Base-by-base conservation (phyloP, 2,329 filamentous ascomycete genomes). In the Fusarium sp. region DNA sequence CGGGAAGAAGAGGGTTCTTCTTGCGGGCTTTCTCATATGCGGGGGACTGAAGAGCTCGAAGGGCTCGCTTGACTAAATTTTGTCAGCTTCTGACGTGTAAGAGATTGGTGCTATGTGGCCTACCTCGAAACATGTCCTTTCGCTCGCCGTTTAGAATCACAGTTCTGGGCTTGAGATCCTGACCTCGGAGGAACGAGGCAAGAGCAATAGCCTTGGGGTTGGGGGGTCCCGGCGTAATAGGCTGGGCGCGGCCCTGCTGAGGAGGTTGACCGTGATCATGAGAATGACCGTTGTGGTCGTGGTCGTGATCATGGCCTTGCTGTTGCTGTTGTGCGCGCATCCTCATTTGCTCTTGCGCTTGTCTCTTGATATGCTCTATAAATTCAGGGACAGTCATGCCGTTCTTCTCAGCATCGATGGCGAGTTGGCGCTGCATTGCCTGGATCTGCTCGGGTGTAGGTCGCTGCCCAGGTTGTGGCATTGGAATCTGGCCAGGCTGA, bases 81-180 rank as follows among this genome's bases (percentile, higher is more conserved):
- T 35, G 56, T 73, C 61, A 72, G 58, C 14, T 18, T 41, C 66
- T n/a, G 35, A 10, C 62, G 18, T 33, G 11, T 44, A 19, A 45
- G 39, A 51, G 49, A 46, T 37, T 12, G 23, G n/a, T 23, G 23
- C 23, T 21, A 42, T n/a, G 31, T 35, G 27, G 69, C 79, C 55
- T 86, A 95, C 94, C 94, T 87, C 92, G 93, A 83, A 99, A 98
- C 93, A 99, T 97, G 74, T 99, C 95, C 84, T 97, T 98, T 78
- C 96, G 90, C 87, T 98, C 95, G 78, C 96, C 96, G 74, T 98
- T 95, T 73, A 98, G 89, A 73, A 99, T 97, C 81, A 93, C 95
- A 23, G 95, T 98, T 72, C 96, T 88, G 23, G 89, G 88, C 88
- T 99, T 99, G 73, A 99, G 84, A 66, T 96, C 90, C 83, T 98